Evolutionary conservation across 2,329 filamentous ascomycete species (phyloP).

Genomic region (Verticillium alfalfae): DNA sequence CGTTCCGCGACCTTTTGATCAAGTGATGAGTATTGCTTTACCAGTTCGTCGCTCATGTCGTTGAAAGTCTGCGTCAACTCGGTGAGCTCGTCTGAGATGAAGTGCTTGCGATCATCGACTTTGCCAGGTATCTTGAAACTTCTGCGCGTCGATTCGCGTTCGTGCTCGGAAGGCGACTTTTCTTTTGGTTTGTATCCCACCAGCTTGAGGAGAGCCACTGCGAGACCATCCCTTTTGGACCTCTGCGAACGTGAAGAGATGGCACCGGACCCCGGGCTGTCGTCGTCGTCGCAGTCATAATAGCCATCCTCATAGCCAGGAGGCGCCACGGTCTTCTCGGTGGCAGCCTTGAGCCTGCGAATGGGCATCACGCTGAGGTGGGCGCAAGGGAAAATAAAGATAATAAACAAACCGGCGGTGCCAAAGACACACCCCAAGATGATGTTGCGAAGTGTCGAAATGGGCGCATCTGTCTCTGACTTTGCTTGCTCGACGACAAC

Average conservation of each 20-base stretch:
- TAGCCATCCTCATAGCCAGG: constrained; percentile 47
- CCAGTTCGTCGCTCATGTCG: constrained; percentile 86
- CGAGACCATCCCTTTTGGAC: constrained; percentile 30
- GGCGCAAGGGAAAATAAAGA: constrained; percentile 72
- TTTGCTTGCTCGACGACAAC: constrained; percentile 73
- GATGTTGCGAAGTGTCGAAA: constrained; percentile 69
- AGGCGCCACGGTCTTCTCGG: constrained; percentile 65
- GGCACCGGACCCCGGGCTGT: constrained; percentile 30
- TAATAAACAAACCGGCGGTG: constrained; percentile 65
- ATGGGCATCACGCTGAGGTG: constrained; percentile 81
- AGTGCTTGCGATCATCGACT: constrained; percentile 69
- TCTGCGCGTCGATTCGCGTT: constrained; percentile 36
- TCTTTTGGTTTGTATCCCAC: constrained; percentile 15
- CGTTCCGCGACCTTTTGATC: constrained; percentile 81
- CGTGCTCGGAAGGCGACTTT: constrained; percentile 19
- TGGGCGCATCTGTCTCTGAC: constrained; percentile 70
- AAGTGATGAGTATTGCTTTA: constrained; percentile 77
- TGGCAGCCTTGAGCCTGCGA: constrained; percentile 67
- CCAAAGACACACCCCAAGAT: constrained; percentile 82
- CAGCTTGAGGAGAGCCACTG: constrained; percentile 6
- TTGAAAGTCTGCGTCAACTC: constrained; percentile 84
- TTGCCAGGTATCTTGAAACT: constrained; percentile 81
- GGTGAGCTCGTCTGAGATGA: constrained; percentile 77
- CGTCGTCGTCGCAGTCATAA: constrained; percentile 42
- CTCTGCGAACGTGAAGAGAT: constrained; percentile 29